phyloP scores from a whole-genome alignment of 257 asterid species.

The Plantago elongata region DNA sequence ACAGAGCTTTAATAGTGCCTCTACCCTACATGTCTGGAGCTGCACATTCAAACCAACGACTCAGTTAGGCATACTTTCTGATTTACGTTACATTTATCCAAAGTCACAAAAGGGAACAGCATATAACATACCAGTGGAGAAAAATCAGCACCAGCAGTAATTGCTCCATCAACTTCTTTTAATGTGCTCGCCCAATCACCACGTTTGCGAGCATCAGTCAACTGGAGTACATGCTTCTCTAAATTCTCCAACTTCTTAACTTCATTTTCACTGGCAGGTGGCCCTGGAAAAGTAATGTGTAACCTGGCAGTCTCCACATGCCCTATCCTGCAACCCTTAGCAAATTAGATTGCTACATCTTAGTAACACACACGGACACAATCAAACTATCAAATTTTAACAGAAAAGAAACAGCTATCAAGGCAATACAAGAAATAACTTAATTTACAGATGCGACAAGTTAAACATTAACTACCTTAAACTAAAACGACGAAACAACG shows the following conservation, averaged over 20 bases:
- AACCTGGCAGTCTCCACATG: constrained; percentile 61
- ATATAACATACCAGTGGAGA: constrained; percentile 62
- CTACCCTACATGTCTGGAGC: constrained; percentile 84
- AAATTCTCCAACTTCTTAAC: constrained; percentile 55
- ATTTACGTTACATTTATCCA: not conserved
- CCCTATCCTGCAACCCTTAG: constrained; percentile 56
- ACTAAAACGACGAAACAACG: not conserved
- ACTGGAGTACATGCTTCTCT: constrained; percentile 61
- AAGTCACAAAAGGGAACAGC: not conserved
- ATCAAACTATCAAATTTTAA: not conserved
- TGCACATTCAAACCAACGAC: constrained; percentile 45
- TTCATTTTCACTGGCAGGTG: constrained; percentile 41
- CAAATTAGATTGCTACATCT: constrained; percentile 28
- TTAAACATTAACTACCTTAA: not conserved
- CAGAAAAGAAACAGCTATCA: not conserved
- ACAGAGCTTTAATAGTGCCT: constrained; percentile 79
- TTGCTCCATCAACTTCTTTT: constrained; percentile 74
- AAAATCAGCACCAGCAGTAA: constrained; percentile 72
- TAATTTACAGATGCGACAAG: not conserved
- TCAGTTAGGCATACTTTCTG: constrained; percentile 16
- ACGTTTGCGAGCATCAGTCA: constrained; percentile 58
- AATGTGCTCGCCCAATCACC: constrained; percentile 67
- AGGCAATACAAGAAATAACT: not conserved
- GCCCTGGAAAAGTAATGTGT: constrained; percentile 52
- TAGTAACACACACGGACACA: constrained; percentile 3